Evolutionary conservation across 2,329 filamentous ascomycete species (phyloP).

Genomic region (Fusarium sp.): DNA sequence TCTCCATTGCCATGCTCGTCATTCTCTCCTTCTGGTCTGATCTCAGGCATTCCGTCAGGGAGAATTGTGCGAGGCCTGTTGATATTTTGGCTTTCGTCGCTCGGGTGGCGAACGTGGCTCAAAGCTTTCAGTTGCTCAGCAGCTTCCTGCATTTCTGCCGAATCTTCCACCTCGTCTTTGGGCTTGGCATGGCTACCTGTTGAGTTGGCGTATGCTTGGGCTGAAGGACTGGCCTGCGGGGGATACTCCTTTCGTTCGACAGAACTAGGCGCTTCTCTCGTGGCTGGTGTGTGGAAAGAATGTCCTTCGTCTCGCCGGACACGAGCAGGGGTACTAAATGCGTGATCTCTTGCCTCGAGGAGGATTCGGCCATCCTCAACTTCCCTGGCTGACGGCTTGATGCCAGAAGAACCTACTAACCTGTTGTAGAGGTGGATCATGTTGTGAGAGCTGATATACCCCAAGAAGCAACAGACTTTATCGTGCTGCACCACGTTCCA

Average conservation of each 20-base stretch:
- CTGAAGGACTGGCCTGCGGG: conserved; percentile 48
- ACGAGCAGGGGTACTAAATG: conserved; percentile 52
- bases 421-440: conserved; percentile 73
- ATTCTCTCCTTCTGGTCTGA: conserved; percentile 52
- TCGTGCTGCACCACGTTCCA: conserved; percentile 75
- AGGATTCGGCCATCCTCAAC: conserved; percentile 69
- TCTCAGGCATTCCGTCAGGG: conserved; percentile 54
- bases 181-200: conserved; percentile 45
- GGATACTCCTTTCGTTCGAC: conserved; percentile 44
- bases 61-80: conserved; percentile 54
- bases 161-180: conserved; percentile 64
- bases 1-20: conserved; percentile 50
- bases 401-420: conserved; percentile 61
- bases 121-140: conserved; percentile 75
- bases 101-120: conserved; percentile 70
- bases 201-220: conserved; percentile 36
- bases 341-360: conserved; percentile 63
- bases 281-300: conserved; percentile 40
- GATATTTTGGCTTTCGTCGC: conserved; percentile 56
- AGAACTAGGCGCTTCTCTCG: conserved; percentile 42
- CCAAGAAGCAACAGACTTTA: conserved; percentile 74
- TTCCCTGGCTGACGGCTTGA: conserved; percentile 62
- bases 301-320: conserved; percentile 48
- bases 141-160: conserved; percentile 76
- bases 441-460: conserved; percentile 75